Base-by-base conservation (phyloP, 257 asterid genomes). In the Cruciata laevipes region DNA sequence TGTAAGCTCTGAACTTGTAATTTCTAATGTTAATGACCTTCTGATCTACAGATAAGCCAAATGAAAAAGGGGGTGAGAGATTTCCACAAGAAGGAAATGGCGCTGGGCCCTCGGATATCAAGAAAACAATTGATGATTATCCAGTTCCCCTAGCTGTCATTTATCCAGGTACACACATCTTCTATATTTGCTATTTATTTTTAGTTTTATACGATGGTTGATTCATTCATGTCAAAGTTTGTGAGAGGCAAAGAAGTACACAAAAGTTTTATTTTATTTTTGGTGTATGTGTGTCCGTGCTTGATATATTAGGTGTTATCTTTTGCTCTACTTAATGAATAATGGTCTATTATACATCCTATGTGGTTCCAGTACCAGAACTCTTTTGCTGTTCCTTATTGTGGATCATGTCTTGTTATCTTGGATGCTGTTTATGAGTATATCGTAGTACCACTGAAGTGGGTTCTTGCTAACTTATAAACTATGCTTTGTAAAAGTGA, bases 21-120 rank as follows among this genome's bases (percentile, higher is more conserved):
- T 18, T 27, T 63, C 24, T 37, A n/a, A 66, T 58, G 11, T 27
- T 37, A 18, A 35, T 23, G 12, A n/a, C 21, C 21, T 38, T 40
- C 61, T 10, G 57, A 77, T 79, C 53, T 3, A 30, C 87, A 89
- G 98, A 69, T 65, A 73, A 71, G 40, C 75, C 81, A 60, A 70
- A 60, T 63, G 75, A 69, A 66, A 76, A 40, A 57, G 64, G 71
- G 58, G 55, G 6, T 14, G 71, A 71, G 67, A 69, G 74, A 47
- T 61, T 70, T 18, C 55, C 32, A 33, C 55, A 57, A 71, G 9
- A 18, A 62, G 49, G 8, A 35, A 35, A 31, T 37, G 11, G 66
- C 18, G 27, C 30, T 62, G 47, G 63, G 24, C 55, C 69, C 64
- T 35, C 55, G 7, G 20, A 3, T 14, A 47, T 17, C 21, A 17